phyloP scores from a whole-genome alignment of 2,329 filamentous ascomycete genomes.

The Calonectria pseudoturangicola region DNA sequence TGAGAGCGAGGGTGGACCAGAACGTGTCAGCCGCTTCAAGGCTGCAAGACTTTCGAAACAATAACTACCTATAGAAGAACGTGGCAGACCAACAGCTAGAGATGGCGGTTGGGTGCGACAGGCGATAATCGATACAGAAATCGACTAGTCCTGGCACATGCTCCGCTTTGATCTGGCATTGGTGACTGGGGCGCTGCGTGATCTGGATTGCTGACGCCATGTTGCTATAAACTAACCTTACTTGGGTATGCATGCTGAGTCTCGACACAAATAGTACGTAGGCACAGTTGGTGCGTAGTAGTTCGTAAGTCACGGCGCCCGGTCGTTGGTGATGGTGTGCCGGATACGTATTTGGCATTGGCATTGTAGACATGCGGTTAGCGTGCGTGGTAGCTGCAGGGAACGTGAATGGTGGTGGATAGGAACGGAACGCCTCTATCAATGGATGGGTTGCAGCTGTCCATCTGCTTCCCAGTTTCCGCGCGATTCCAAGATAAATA shows the following conservation, averaged over 20 bases:
- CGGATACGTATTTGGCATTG: too few relatives aligned
- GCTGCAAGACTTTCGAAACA: conserved; percentile 78
- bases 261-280: conserved; percentile 11
- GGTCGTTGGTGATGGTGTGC: not conserved
- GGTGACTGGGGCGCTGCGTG: conserved; percentile 33
- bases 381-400: too few relatives aligned
- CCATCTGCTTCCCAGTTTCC: conserved; percentile 73
- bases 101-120: conserved; percentile 37
- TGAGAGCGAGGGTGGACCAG: conserved; percentile 77
- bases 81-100: conserved; percentile 35
- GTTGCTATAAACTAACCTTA: conserved; percentile 29
- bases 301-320: not conserved
- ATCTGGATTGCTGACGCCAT: conserved; percentile 28
- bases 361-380: too few relatives aligned
- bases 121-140: conserved; percentile 54
- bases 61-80: conserved; percentile 54
- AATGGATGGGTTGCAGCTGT: conserved; percentile 70
- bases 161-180: conserved; percentile 46
- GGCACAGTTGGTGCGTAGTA: not conserved
- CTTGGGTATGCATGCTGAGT: conserved; percentile 12
- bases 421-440: conserved; percentile 63
- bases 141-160: conserved; percentile 54
- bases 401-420: not conserved
- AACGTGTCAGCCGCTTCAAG: conserved; percentile 83
- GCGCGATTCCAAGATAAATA: conserved; percentile 73